phyloP scores from a whole-genome alignment of 2,329 filamentous ascomycete species.

The Penicillium sp. region DNA sequence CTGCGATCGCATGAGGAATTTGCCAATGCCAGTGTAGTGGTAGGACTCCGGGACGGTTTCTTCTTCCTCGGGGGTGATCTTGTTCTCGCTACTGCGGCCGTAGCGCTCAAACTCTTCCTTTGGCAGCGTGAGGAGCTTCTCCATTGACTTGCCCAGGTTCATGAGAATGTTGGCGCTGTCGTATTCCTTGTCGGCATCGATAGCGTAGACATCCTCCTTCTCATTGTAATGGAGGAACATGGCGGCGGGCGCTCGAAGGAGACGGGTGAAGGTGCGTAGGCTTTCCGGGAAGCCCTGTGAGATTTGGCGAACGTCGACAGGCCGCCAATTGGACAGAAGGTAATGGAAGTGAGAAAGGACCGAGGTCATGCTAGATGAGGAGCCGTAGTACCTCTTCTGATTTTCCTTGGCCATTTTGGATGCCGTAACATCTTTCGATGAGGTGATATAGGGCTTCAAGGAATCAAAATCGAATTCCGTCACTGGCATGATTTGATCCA shows the following conservation, averaged over 20 bases:
- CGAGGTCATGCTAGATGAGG: constrained; percentile 93
- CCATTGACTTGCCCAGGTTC: constrained; percentile 92
- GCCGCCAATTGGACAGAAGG: constrained; percentile 79
- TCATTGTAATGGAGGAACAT: constrained; percentile 80
- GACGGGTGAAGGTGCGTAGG: constrained; percentile 65
- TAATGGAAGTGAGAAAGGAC: constrained; percentile 89
- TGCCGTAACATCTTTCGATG: constrained; percentile 75
- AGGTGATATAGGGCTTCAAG: constrained; percentile 83
- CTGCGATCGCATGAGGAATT: constrained; percentile 93
- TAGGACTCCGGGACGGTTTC: constrained; percentile 72
- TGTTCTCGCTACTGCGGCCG: constrained; percentile 64
- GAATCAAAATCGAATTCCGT: constrained; percentile 88
- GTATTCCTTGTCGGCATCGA: constrained; percentile 92
- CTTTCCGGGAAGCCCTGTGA: constrained; percentile 66
- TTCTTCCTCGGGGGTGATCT: constrained; percentile 67
- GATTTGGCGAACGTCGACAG: constrained; percentile 64
- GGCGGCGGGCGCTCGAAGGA: constrained; percentile 71
- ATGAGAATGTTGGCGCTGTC: constrained; percentile 82
- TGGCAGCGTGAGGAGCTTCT: constrained; percentile 84
- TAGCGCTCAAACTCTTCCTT: constrained; percentile 85
- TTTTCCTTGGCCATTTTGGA: constrained; percentile 65
- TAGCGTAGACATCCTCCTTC: constrained; percentile 83
- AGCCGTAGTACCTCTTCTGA: constrained; percentile 81
- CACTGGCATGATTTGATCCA: constrained; percentile 89
- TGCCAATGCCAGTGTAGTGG: constrained; percentile 81